Percentiles rank a stretch among this genome's conserved stretches.
Evolutionary conservation across 192 early-diverging fungal genomes (phyloP).

Genomic region (Mortierella hygrophila): DNA sequence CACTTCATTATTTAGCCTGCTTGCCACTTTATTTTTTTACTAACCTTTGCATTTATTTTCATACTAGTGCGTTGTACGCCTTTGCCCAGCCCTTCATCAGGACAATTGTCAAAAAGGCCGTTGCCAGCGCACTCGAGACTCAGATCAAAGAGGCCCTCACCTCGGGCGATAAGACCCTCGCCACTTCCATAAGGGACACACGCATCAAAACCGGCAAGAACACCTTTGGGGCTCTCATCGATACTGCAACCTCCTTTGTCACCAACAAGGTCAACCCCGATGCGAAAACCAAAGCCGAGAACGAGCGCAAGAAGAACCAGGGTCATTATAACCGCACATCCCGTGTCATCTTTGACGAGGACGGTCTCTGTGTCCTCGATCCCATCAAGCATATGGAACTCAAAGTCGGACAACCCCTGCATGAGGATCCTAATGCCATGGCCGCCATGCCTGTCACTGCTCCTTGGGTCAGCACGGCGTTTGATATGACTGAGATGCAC

Average conservation of each 20-base stretch:
- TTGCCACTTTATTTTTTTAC: background rate
- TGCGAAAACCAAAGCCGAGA: slow-evolving; percentile 33
- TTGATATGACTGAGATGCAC: slow-evolving; percentile 20
- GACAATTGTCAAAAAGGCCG: slow-evolving; percentile 49
- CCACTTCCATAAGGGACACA: slow-evolving; percentile 40
- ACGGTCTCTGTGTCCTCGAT: slow-evolving; percentile 46
- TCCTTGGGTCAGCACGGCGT: slow-evolving; percentile 49
- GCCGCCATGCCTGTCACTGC: slow-evolving; percentile 35
- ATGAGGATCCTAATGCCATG: slow-evolving; percentile 46
- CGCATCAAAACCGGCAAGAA: slow-evolving; percentile 52
- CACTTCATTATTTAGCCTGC: background rate
- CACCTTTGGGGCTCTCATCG: slow-evolving; percentile 39
- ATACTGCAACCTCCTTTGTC: slow-evolving; percentile 34
- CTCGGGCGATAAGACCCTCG: slow-evolving; percentile 43
- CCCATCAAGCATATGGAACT: slow-evolving; percentile 53
- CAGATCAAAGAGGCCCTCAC: slow-evolving; percentile 41
- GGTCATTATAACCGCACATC: slow-evolving; percentile 41
- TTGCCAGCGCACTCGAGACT: slow-evolving; percentile 51
- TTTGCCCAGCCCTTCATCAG: slow-evolving; percentile 54
- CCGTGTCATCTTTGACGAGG: slow-evolving; percentile 41
- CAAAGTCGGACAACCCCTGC: slow-evolving; percentile 44
- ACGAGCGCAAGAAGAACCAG: slow-evolving; percentile 32
- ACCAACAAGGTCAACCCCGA: slow-evolving; percentile 22
- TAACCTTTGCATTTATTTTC: background rate
- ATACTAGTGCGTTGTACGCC: slow-evolving; percentile 29